These are phyloP conservation scores for Tolypocladium amazonense DNA, from an alignment of 2,329 filamentous ascomycete species.

Conservation along the genomic window DNA sequence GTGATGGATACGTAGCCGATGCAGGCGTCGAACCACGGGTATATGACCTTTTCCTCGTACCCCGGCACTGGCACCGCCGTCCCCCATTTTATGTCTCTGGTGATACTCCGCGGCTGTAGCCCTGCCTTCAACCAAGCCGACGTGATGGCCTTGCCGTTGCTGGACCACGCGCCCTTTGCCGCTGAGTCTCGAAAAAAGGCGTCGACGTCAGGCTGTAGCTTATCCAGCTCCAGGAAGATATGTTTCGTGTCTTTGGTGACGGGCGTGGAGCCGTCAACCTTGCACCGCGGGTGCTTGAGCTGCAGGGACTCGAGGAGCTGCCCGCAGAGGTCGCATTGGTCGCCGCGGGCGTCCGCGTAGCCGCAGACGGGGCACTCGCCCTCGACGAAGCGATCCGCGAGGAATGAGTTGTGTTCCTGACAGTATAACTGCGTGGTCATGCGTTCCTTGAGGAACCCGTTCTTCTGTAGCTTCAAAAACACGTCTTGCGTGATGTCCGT, in stretches of 20 bases:
- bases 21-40: slow-evolving; percentile 87
- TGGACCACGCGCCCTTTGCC: slow-evolving; percentile 64
- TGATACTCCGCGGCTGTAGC: slow-evolving; percentile 78
- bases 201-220: slow-evolving; percentile 65
- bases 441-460: slow-evolving; percentile 78
- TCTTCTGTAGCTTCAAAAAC: slow-evolving; percentile 74
- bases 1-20: slow-evolving; percentile 96
- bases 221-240: slow-evolving; percentile 78
- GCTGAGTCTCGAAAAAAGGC: slow-evolving; percentile 67
- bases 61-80: slow-evolving; percentile 41
- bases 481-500: slow-evolving; percentile 90
- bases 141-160: slow-evolving; percentile 66
- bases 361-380: slow-evolving; percentile 66
- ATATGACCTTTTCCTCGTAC: slow-evolving; percentile 62
- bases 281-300: slow-evolving; percentile 78
- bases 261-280: slow-evolving; percentile 79
- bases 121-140: slow-evolving; percentile 76
- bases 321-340: slow-evolving; percentile 68
- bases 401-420: slow-evolving; percentile 61
- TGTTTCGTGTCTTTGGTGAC: slow-evolving; percentile 78
- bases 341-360: slow-evolving; percentile 60
- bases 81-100: slow-evolving; percentile 87
- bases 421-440: slow-evolving; percentile 88
- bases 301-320: slow-evolving; percentile 61
- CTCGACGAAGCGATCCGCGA: slow-evolving; percentile 78